Base-by-base conservation (phyloP, 495 filamentous ascomycete genomes). In the Hyaloscypha bicolor region DNA sequence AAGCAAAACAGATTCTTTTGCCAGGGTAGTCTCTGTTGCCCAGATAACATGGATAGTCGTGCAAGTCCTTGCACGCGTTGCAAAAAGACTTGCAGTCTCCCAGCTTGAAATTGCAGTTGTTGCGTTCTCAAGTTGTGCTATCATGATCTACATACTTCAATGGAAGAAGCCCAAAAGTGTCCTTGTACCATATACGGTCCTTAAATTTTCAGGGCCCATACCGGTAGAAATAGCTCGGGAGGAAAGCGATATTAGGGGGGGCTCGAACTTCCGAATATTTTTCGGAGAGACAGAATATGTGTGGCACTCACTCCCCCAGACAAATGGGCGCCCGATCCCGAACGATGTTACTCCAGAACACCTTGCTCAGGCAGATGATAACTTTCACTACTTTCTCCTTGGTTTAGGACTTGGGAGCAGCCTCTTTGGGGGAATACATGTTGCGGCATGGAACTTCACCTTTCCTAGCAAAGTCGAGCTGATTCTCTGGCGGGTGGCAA, bases 391-490 rank as follows among this genome's bases (percentile, higher is more conserved):
- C 25, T 25, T 25, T 25, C 25, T 25, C 25, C 25, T 25, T 25
- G 25, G 25, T 25, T 25, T 25, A 1, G 25, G 25, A 25, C 25
- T 62, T 35, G 39, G 60, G 22, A 4, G 60, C 25, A 16, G 33
- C 25, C 55, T 55, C 2, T 80, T 79, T 60, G 79, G 76, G 53
- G 72, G 69, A 31, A 66, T 80, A 1, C 78, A 81, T 63, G 45
- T 78, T n/a, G 69, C 72, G 11, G 78, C 70, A 9, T 81, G 79
- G 77, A 71, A 80, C 60, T 79, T 78, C 55, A 65, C 72, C 11
- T 80, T 81, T 33, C 79, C 77, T 1, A 78, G 73, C 3, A n/a
- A n/a, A 21, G 55, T 61, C 12, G 79, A 81, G 48, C 62, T 61
- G 31, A 32, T 75, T 0, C 62, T 81, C 12, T 81, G 79, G 79